These are phyloP conservation scores for Argentina anserina DNA, from an alignment of 306 rosid genomes.

Conservation along the genomic window DNA sequence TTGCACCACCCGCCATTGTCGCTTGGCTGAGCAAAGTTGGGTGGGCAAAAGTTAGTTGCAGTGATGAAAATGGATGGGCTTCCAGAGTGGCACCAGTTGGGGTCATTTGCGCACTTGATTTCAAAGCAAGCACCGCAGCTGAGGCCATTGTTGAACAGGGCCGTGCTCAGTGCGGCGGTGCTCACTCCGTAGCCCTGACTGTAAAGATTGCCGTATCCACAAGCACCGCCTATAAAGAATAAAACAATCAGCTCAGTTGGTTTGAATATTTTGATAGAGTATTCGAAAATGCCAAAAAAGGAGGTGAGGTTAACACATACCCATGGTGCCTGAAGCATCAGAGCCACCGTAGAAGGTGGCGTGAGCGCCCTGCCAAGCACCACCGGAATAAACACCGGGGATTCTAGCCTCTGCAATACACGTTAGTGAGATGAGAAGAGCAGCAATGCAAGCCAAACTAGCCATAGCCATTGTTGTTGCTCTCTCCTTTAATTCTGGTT, in stretches of 20 bases:
- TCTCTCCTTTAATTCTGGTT: not conserved
- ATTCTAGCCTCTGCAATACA: constrained; percentile 51
- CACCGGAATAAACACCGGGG: constrained; percentile 73
- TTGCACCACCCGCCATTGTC: constrained; percentile 99
- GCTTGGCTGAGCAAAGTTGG: constrained; percentile 80
- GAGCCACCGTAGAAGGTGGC: constrained; percentile 97
- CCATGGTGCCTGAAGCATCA: constrained; percentile 99
- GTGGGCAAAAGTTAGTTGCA: constrained; percentile 96
- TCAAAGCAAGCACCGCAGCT: constrained; percentile 95
- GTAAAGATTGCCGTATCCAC: constrained; percentile 94
- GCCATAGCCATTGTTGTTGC: constrained; percentile 33
- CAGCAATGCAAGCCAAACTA: constrained; percentile 27
- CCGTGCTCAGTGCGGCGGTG: constrained; percentile 93
- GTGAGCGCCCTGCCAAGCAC: constrained; percentile 74
- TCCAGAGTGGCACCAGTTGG: constrained; percentile 78
- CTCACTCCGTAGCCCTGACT: constrained; percentile 96
- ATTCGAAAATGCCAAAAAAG: not conserved
- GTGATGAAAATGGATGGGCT: constrained; percentile 85
- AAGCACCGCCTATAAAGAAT: constrained; percentile 79
- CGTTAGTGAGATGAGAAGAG: constrained; percentile 42
- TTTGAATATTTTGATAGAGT: not conserved
- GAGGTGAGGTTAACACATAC: constrained; percentile 26
- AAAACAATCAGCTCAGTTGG: not conserved
- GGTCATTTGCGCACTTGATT: constrained; percentile 76
- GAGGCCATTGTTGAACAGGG: constrained; percentile 78